phyloP scores from a whole-genome alignment of 2,329 filamentous ascomycete genomes.

The Stagonosporopsis rhizophila region DNA sequence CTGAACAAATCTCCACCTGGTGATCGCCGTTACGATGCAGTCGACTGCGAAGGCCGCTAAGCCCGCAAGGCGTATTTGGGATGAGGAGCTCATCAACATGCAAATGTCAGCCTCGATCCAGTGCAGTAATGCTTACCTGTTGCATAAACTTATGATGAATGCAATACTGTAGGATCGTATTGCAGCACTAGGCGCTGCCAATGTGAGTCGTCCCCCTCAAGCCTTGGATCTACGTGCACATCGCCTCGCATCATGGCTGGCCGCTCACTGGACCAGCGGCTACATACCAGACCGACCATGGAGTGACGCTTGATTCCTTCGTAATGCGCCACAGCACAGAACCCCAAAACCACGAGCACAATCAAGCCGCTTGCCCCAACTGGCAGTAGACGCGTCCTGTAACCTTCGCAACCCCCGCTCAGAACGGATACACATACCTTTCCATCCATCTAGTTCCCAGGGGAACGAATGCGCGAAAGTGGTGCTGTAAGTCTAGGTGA shows the following conservation, averaged over 20 bases:
- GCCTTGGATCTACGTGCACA: neutral
- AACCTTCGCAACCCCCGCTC: no score
- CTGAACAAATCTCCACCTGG: neutral
- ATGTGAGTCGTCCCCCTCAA: neutral
- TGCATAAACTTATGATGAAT: neutral
- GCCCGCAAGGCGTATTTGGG: neutral
- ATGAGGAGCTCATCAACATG: neutral
- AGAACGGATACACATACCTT: no score
- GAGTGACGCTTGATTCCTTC: no score
- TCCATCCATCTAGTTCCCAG: no score
- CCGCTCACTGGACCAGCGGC: neutral
- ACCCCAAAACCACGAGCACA: neutral
- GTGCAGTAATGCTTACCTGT: neutral
- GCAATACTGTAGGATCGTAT: neutral
- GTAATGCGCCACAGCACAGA: no score
- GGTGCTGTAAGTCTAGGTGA: neutral
- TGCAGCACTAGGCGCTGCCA: neutral
- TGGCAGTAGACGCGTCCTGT: no score
- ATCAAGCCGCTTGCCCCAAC: no score
- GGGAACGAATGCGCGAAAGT: neutral
- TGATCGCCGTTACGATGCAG: neutral
- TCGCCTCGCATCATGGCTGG: neutral
- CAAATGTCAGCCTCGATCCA: neutral
- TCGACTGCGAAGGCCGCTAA: neutral
- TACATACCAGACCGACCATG: neutral